Conservation (phyloP, 1,284 basidiomycete genomes). For the Sutorius eximius region DNA sequence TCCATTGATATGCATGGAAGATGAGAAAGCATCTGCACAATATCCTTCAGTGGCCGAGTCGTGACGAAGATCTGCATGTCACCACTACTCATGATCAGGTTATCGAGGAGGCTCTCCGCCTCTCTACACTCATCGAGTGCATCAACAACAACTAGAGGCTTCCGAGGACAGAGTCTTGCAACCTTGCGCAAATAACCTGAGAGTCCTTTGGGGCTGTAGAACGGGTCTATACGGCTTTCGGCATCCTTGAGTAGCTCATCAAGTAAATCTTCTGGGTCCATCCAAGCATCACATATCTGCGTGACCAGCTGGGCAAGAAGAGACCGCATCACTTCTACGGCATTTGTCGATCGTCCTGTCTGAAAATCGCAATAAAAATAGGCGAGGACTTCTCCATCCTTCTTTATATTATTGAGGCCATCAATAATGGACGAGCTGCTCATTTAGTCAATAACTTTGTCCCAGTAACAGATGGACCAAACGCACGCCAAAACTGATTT, state of each 20-base stretch:
- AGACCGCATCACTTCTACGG: conserved; percentile 15
- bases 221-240: not conserved
- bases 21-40: not conserved
- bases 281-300: not conserved
- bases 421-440: conserved; percentile 11
- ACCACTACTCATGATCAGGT: not conserved
- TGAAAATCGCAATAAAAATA: conserved; percentile 24
- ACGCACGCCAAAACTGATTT: conserved; percentile 15
- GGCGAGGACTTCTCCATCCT: not conserved
- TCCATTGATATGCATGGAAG: conserved; percentile 10
- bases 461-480: too few relatives aligned
- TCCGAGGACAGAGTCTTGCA: not conserved
- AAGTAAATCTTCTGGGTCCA: not conserved
- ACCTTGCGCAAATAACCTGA: conserved; percentile 3
- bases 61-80: conserved; percentile 10
- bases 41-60: not conserved
- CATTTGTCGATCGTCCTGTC: not conserved
- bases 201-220: conserved; percentile 7
- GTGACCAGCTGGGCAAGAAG: conserved; percentile 7
- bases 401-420: not conserved
- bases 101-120: not conserved
- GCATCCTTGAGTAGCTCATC: conserved; percentile 7
- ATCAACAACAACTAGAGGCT: conserved; percentile 10
- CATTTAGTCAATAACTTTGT: not conserved
- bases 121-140: conserved; percentile 16